A percentile compares a stretch with the other conserved stretches of the same genome.
Conservation (phyloP, 2,329 filamentous ascomycete species). For the Penicillium sp. region DNA sequence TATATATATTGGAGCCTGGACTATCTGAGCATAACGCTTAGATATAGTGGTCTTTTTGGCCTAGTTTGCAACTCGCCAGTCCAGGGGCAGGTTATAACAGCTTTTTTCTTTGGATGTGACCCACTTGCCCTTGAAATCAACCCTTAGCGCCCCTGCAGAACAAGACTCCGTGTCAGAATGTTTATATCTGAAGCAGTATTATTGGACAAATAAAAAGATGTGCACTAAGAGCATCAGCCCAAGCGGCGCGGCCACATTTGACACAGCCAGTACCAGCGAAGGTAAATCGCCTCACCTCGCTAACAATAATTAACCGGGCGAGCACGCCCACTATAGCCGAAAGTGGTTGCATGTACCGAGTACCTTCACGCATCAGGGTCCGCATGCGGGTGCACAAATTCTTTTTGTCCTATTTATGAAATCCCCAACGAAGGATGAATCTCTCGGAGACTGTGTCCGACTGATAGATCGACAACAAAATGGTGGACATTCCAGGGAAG, state of each 20-base stretch:
- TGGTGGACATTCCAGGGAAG: too few relatives aligned
- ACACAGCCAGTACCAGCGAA: too few relatives aligned
- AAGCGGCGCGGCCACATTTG: not conserved
- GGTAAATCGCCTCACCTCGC: not conserved
- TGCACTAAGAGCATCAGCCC: not conserved
- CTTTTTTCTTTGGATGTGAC: not conserved
- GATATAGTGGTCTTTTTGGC: too few relatives aligned
- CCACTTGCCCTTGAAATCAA: not conserved
- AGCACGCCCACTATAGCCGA: not conserved
- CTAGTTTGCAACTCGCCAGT: too few relatives aligned
- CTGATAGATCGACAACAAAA: too few relatives aligned
- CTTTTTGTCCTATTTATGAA: not conserved
- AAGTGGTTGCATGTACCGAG: not conserved
- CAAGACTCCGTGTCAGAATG: not conserved
- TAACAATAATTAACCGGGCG: not conserved
- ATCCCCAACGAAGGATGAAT: too few relatives aligned
- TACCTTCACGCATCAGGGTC: not conserved
- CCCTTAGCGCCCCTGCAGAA: not conserved
- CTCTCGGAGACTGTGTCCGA: too few relatives aligned
- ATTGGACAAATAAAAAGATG: not conserved
- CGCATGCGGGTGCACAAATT: not conserved
- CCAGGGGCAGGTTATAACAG: too few relatives aligned
- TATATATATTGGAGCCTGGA: too few relatives aligned
- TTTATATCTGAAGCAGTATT: not conserved
- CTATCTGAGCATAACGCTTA: too few relatives aligned